These are phyloP conservation scores for Vitis hybrid DNA, from an alignment of 177 flowering plant genomes.

Conservation along the genomic window DNA sequence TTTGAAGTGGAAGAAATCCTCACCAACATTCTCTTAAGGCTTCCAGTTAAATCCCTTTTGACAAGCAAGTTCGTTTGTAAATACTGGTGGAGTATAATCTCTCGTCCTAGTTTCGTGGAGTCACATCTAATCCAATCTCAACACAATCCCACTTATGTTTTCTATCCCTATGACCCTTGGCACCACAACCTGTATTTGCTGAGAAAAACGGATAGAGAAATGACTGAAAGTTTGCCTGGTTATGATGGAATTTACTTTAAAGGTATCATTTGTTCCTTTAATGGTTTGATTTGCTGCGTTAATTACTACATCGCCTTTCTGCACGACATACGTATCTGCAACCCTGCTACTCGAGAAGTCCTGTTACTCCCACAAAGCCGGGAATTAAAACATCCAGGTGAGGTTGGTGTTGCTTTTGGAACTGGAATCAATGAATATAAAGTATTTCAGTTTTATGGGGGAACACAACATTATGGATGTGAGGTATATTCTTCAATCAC, in stretches of 20 bases:
- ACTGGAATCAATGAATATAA: conserved; percentile 15
- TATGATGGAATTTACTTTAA: not conserved
- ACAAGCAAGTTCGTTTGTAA: no score
- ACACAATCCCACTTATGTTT: conserved; percentile 7
- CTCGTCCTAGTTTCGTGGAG: not conserved
- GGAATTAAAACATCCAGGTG: not conserved
- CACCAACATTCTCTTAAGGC: no score
- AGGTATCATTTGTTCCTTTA: conserved; percentile 7
- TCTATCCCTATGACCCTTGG: not conserved
- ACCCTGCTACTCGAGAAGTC: conserved; percentile 13
- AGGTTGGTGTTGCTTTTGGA: conserved; percentile 18
- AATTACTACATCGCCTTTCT: not conserved
- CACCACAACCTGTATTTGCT: not conserved
- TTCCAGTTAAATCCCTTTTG: no score
- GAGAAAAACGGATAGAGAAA: not conserved
- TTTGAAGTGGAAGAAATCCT: no score
- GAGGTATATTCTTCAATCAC: conserved; percentile 16
- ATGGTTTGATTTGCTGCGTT: conserved; percentile 21
- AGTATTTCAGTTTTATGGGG: conserved; percentile 15
- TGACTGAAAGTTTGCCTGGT: not conserved
- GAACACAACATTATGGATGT: no score
- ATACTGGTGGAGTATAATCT: not conserved
- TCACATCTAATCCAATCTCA: conserved; percentile 6
- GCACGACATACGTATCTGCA: conserved; percentile 8
- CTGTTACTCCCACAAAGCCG: conserved; percentile 13